Evolutionary conservation across 2,329 filamentous ascomycete genomes (phyloP).

Genomic region (Fusarium bactridioides): DNA sequence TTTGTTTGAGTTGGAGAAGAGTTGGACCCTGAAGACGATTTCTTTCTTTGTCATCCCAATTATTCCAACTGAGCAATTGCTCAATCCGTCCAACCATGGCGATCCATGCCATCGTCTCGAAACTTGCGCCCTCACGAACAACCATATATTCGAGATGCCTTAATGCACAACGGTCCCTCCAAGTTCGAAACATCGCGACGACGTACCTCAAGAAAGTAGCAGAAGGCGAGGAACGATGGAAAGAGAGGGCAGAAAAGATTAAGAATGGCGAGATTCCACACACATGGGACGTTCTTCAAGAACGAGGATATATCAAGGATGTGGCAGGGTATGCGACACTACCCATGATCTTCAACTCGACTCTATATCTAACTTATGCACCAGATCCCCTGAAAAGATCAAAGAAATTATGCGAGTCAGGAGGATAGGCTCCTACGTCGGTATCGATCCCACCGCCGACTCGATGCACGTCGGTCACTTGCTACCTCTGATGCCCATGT

Average conservation of each 20-base stretch:
- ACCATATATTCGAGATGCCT: slow-evolving; percentile 38
- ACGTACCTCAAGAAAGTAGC: slow-evolving; percentile 55
- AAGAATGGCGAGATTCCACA: slow-evolving; percentile 57
- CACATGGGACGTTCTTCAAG: slow-evolving; percentile 71
- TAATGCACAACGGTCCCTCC: slow-evolving; percentile 32
- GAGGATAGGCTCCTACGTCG: slow-evolving; percentile 78
- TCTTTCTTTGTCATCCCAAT: background rate
- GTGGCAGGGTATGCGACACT: slow-evolving; percentile 69
- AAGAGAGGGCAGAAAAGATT: slow-evolving; percentile 56
- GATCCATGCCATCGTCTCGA: slow-evolving; percentile 34
- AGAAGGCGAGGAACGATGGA: slow-evolving; percentile 57
- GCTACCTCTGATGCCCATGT: slow-evolving; percentile 81
- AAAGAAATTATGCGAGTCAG: slow-evolving; percentile 69
- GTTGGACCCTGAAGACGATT: background rate
- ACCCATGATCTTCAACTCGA: background rate
- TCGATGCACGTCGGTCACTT: slow-evolving; percentile 85
- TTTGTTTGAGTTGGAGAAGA: slow-evolving; percentile 11
- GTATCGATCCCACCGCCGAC: slow-evolving; percentile 81
- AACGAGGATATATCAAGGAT: slow-evolving; percentile 77
- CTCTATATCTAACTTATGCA: slow-evolving; percentile 1
- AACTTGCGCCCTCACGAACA: slow-evolving; percentile 37
- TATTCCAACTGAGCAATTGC: background rate
- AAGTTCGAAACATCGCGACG: slow-evolving; percentile 49
- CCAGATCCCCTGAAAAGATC: slow-evolving; percentile 60
- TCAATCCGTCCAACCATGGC: slow-evolving; percentile 38